Base-by-base conservation (phyloP, 208 protist genomes). In the Porcisia deanei region DNA sequence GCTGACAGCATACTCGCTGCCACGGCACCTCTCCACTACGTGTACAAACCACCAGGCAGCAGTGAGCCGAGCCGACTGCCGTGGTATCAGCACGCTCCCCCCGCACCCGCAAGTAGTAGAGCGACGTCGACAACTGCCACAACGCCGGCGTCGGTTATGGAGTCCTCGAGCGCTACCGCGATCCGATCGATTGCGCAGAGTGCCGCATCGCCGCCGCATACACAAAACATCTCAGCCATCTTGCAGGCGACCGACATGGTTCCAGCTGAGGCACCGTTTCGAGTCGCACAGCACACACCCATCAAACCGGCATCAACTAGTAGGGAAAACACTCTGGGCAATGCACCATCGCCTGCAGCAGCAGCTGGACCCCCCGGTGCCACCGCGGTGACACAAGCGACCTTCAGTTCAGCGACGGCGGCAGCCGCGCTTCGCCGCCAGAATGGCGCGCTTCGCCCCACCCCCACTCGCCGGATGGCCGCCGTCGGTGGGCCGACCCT, bases 41-140 rank as follows among this genome's bases (percentile, higher is more conserved):
- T 82, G 7, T 95, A 95, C 68, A 73, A 86, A 64, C 89, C 91
- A 9, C 91, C 89, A 0, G 91, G 87, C 72, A 87, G 64, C 54
- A 80, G 81, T 8, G 87, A 83, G 25, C 77, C 78, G 0, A 85
- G 75, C 22, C 71, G 77, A 18, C 58, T 95, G 39, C 88, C 91
- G 6, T 95, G 91, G 89, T 83, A 93, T 71, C 77, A 81, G 63
- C 71, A 45, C 60, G 34, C 45, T 45, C 39, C 67, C 39, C 14
- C 58, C 39, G 45, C 54, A 43, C 10, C 39, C 30, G 34, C 58
- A 7, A 39, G 37, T 73, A 45, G 14, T 59, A 58, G 45, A 54
- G 49, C 9, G 18, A 47, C 67, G 37, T 41, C 37, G 30, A 16
- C 45, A 52, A 39, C 43, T 7, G 53, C 41, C 49, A 16, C 47